phyloP scores from a whole-genome alignment of 768 basidiomycete genomes.

The Boletus barrowsii region DNA sequence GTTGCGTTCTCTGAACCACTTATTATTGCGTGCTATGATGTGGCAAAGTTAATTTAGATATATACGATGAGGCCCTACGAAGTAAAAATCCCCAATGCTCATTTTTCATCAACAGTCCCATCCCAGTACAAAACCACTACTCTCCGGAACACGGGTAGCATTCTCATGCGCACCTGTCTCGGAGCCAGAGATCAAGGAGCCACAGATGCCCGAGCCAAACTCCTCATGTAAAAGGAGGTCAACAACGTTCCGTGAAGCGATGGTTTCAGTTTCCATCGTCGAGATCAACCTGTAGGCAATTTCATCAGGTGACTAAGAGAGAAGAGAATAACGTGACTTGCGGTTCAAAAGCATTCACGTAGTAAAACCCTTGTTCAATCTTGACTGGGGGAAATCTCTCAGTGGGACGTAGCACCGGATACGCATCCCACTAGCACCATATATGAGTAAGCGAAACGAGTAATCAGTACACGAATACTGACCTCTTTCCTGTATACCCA shows the following conservation, averaged over 20 bases:
- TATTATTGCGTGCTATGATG: neutral
- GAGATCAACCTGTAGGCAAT: slow-evolving; percentile 60
- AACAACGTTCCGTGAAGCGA: slow-evolving; percentile 79
- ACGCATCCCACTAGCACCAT: slow-evolving; percentile 69
- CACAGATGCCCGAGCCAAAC: slow-evolving; percentile 71
- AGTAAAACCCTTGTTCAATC: slow-evolving; percentile 78
- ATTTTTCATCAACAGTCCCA: slow-evolving; percentile 62
- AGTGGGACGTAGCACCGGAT: slow-evolving; percentile 70
- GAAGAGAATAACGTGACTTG: slow-evolving; percentile 38
- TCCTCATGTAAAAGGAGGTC: slow-evolving; percentile 74
- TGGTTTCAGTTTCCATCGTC: slow-evolving; percentile 92
- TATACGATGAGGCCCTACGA: neutral
- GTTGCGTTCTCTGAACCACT: neutral
- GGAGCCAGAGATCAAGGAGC: slow-evolving; percentile 34
- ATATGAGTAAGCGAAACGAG: slow-evolving; percentile 4
- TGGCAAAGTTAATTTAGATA: too few species aligned
- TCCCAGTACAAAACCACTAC: slow-evolving; percentile 55
- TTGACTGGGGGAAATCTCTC: slow-evolving; percentile 71
- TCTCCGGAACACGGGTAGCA: slow-evolving; percentile 7
- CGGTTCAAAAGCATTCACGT: slow-evolving; percentile 91
- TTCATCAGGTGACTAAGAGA: neutral
- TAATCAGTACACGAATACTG: slow-evolving; percentile 5
- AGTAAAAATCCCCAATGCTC: neutral
- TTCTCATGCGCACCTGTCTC: slow-evolving; percentile 15
- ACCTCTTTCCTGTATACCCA: slow-evolving; percentile 86